Evolutionary conservation across 371 early-diverging fungal genomes (phyloP).

Genomic region (Thermomucor indicae-seudaticae): DNA sequence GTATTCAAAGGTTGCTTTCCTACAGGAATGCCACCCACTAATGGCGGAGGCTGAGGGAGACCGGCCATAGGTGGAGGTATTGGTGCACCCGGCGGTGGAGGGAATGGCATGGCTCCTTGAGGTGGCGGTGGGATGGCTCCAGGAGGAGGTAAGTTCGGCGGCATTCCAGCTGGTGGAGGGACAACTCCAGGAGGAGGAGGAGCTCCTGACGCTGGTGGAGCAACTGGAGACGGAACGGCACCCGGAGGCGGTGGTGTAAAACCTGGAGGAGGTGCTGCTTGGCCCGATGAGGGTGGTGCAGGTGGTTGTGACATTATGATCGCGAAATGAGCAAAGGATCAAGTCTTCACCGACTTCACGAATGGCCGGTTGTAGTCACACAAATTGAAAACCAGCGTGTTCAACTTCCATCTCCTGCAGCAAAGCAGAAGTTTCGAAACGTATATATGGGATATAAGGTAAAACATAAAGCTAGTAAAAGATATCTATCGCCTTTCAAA

Average conservation of each 20-base stretch:
- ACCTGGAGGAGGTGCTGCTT: constrained; percentile 11
- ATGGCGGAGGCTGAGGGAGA: constrained; percentile 8
- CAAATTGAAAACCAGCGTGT: too few species aligned
- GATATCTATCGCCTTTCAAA: too few species aligned
- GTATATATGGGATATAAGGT: too few species aligned
- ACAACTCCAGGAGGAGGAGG: constrained; percentile 1
- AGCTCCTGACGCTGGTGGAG: too few species aligned
- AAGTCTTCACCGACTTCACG: too few species aligned
- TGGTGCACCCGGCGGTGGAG: constrained; percentile 1
- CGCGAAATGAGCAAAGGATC: too few species aligned
- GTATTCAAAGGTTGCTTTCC: constrained; percentile 58
- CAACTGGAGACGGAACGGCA: constrained; percentile 1
- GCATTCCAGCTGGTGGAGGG: constrained; percentile 1
- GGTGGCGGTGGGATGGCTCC: constrained; percentile 9
- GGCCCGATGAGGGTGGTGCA: constrained; percentile 1
- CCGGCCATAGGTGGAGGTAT: too few species aligned
- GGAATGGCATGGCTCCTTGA: constrained; percentile 5
- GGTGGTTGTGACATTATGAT: neutral
- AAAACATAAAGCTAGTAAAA: too few species aligned
- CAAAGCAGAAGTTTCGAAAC: too few species aligned
- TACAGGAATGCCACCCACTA: constrained; percentile 36
- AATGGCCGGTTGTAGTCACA: too few species aligned
- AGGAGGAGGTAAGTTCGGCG: constrained; percentile 2
- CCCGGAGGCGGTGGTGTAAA: constrained; percentile 7
- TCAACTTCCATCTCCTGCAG: too few species aligned